Conservation (phyloP, 345 rosid genomes). For the Fremontodendron californicum region DNA sequence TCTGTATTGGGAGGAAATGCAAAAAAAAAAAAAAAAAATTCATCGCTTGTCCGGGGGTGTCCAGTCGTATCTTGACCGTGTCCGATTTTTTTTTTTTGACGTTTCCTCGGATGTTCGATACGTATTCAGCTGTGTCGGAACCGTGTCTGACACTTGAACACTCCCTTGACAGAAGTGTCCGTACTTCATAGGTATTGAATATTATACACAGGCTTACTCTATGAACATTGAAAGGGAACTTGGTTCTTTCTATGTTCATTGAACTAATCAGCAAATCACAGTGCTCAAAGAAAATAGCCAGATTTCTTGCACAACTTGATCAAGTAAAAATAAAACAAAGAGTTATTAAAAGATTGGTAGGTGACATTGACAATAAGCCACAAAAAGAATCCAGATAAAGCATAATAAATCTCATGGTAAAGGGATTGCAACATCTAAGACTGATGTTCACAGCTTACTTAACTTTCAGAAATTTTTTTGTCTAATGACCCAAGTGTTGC, state of each 20-base stretch:
- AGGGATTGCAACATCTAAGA: neutral
- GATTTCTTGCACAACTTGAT: neutral
- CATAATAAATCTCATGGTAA: neutral
- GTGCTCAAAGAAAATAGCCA: neutral
- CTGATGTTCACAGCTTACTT: neutral
- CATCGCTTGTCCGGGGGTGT: no score
- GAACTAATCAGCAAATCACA: neutral
- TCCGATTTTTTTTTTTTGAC: no score
- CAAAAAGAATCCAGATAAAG: neutral
- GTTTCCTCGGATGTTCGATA: no score
- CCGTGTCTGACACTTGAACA: no score
- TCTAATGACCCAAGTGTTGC: neutral
- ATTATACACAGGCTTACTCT: no score
- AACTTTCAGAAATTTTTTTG: neutral
- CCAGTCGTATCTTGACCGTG: no score
- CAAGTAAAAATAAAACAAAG: neutral
- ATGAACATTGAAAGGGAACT: neutral
- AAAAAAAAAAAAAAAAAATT: no score
- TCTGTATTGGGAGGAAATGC: no score
- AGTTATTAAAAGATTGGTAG: neutral
- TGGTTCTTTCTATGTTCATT: neutral
- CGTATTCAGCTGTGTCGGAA: no score
- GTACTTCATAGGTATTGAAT: no score
- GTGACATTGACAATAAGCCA: neutral
- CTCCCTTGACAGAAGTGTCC: no score